phyloP scores from a whole-genome alignment of 148 eudicot species.

The Chenopodium suecicum region DNA sequence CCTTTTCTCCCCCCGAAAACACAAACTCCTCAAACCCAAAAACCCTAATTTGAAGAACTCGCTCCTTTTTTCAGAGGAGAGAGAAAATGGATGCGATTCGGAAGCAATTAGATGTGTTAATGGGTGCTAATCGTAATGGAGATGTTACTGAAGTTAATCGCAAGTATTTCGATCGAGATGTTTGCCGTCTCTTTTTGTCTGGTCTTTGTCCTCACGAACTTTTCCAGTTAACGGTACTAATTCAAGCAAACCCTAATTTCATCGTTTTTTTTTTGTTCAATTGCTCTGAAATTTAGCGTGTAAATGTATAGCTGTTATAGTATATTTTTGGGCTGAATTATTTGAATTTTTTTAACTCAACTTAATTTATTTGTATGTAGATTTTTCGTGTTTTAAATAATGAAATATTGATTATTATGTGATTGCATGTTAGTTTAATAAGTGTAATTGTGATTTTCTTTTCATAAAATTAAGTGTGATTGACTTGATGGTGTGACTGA shows the following conservation, averaged over 20 bases:
- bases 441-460: not conserved
- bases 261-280: not conserved
- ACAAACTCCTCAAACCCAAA: not conserved
- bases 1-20: too few species aligned
- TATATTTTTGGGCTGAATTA: not conserved
- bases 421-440: not conserved
- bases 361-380: not conserved
- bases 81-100: slow-evolving; percentile 80
- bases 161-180: slow-evolving; percentile 93
- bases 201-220: slow-evolving; percentile 99
- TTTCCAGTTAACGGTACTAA: slow-evolving; percentile 79
- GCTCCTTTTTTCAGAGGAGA: not conserved
- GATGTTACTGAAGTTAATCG: slow-evolving; percentile 80
- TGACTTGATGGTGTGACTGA: too few species aligned
- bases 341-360: not conserved
- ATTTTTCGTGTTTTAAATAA: not conserved
- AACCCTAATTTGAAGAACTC: slow-evolving; percentile 29
- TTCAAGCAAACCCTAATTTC: slow-evolving; percentile 18
- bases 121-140: slow-evolving; percentile 98
- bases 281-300: not conserved
- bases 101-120: slow-evolving; percentile 90
- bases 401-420: not conserved
- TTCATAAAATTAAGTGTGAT: too few species aligned
- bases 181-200: slow-evolving; percentile 82
- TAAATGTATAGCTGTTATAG: not conserved